Evolutionary conservation across 73 alveolate genomes (phyloP).

Genomic region (Paramecium tetraurelia): DNA sequence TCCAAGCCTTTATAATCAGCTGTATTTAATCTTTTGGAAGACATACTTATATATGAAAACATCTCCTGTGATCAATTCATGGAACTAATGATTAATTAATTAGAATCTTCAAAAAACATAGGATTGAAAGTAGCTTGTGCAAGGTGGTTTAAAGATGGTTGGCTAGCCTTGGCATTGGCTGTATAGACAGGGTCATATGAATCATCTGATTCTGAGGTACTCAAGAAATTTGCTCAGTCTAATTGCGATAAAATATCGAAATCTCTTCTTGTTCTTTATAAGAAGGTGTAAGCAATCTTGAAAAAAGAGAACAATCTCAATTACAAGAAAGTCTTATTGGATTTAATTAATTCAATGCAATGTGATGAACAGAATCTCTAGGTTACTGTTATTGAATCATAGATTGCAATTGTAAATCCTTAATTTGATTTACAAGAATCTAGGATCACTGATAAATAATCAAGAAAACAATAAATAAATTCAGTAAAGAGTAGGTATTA

Average conservation of each 20-base stretch:
- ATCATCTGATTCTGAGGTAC: background rate
- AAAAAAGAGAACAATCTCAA: slow-evolving; percentile 22
- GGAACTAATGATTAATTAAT: slow-evolving; percentile 5
- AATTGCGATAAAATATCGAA: background rate
- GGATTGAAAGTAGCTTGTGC: background rate
- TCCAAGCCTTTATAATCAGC: slow-evolving; percentile 2
- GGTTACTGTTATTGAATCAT: background rate
- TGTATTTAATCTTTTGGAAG: slow-evolving; percentile 30
- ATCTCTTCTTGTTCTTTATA: background rate
- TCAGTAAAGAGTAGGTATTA: background rate
- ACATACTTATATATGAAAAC: background rate
- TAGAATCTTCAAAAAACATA: background rate
- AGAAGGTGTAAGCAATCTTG: background rate
- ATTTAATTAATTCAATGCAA: background rate
- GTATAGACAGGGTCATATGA: background rate
- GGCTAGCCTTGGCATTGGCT: slow-evolving; percentile 24
- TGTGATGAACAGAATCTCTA: background rate
- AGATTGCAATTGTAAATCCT: background rate
- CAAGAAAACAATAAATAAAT: background rate
- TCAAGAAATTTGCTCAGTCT: background rate
- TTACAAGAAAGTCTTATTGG: background rate
- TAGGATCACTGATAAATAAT: background rate
- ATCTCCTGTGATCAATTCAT: slow-evolving; percentile 4
- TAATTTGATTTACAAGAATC: background rate
- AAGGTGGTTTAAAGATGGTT: slow-evolving; percentile 53